A percentile compares a stretch with the other conserved stretches of the same genome.
Conservation (phyloP, 2,329 filamentous ascomycete species). For the Talaromyces pinophilus region DNA sequence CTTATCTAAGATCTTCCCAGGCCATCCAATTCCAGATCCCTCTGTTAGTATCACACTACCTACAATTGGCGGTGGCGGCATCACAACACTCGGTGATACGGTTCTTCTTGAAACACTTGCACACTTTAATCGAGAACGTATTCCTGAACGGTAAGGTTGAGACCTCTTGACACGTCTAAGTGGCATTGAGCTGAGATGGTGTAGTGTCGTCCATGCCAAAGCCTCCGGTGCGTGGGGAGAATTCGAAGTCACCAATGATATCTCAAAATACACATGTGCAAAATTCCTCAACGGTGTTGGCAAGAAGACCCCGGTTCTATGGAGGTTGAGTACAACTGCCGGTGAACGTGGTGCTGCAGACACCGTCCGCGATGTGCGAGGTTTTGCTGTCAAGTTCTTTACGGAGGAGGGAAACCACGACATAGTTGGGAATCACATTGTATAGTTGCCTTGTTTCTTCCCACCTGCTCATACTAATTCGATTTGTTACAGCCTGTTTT, state of each 20-base stretch:
- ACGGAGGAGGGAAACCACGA: slow-evolving; percentile 54
- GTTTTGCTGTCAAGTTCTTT: slow-evolving; percentile 55
- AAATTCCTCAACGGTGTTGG: slow-evolving; percentile 56
- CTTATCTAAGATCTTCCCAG: slow-evolving; percentile 17
- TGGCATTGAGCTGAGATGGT: slow-evolving; percentile 1
- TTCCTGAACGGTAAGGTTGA: slow-evolving; percentile 52
- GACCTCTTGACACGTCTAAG: slow-evolving; percentile 28
- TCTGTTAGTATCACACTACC: slow-evolving; percentile 19
- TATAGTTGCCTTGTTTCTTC: slow-evolving; percentile 24
- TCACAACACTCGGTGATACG: slow-evolving; percentile 20
- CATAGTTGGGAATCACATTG: slow-evolving; percentile 51
- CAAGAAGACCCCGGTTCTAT: slow-evolving; percentile 55
- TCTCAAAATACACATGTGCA: slow-evolving; percentile 58
- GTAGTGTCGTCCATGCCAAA: slow-evolving; percentile 54
- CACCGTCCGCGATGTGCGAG: slow-evolving; percentile 52
- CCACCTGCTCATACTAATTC: not conserved
- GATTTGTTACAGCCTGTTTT: slow-evolving; percentile 43
- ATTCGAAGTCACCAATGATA: slow-evolving; percentile 63
- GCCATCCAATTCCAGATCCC: slow-evolving; percentile 22
- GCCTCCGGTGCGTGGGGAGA: slow-evolving; percentile 57
- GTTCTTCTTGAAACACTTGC: slow-evolving; percentile 28
- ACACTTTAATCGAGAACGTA: slow-evolving; percentile 61
- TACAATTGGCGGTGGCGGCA: slow-evolving; percentile 16
- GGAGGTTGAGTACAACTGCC: slow-evolving; percentile 52
- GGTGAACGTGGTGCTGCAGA: slow-evolving; percentile 51